phyloP scores from a whole-genome alignment of 768 basidiomycete genomes.

The Collybiopsis confluens region DNA sequence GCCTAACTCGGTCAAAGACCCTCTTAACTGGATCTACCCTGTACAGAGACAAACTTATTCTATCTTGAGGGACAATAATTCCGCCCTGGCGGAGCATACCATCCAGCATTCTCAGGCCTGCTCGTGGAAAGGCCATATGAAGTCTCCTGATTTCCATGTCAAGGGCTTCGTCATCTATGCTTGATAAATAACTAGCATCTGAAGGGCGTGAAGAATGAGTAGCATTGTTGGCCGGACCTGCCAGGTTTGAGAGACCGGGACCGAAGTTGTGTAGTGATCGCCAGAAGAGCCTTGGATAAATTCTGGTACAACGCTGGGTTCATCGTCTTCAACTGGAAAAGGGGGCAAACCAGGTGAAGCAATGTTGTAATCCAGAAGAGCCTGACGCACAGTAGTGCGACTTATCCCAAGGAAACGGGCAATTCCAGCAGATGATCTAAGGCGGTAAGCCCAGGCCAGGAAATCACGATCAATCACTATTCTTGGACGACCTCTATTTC shows the following conservation, averaged over 20 bases:
- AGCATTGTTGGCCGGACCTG: too few relatives aligned
- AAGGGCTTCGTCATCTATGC: constrained; percentile 8
- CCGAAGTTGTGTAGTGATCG: too few relatives aligned
- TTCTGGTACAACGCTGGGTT: too few relatives aligned
- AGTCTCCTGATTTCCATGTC: constrained; percentile 11
- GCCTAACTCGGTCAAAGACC: constrained; percentile 16
- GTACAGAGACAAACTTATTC: constrained; percentile 11
- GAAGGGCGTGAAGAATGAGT: constrained; percentile 10
- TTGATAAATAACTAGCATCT: background rate
- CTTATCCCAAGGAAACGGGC: background rate
- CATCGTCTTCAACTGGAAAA: constrained; percentile 8
- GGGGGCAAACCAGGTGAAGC: background rate
- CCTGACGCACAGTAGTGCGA: background rate
- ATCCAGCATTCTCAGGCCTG: constrained; percentile 16
- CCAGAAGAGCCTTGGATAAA: too few relatives aligned
- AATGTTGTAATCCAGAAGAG: background rate
- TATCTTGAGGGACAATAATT: constrained; percentile 9
- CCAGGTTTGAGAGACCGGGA: too few relatives aligned
- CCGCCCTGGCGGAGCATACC: constrained; percentile 16
- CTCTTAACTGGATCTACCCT: constrained; percentile 12
- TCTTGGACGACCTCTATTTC: constrained; percentile 17
- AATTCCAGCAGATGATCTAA: background rate
- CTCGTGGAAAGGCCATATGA: constrained; percentile 9
- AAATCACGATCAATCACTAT: constrained; percentile 19
- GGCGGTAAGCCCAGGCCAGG: constrained; percentile 6